These are phyloP conservation scores for Blastobotrys muscicola DNA, from an alignment of 805 yeast species.

Conservation along the genomic window DNA sequence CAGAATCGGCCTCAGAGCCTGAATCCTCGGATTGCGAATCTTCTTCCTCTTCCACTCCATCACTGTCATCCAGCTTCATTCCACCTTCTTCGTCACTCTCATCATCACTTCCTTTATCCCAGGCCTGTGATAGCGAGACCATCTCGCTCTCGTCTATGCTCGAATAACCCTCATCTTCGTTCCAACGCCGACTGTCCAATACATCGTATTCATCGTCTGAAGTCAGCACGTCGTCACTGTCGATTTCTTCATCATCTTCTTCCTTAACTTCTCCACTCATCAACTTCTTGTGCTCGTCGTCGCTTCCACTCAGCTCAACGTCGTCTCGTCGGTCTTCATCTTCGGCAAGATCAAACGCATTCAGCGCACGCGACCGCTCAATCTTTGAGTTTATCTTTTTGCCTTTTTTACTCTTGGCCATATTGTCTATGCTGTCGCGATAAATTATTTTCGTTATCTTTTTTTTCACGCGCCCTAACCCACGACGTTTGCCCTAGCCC, in stretches of 20 bases:
- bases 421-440: conserved; percentile 1
- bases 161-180: conserved; percentile 43
- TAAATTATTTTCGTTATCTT: too few species aligned
- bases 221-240: conserved; percentile 84
- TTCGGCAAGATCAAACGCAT: conserved; percentile 44
- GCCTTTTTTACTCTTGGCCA: conserved; percentile 6
- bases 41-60: conserved; percentile 14
- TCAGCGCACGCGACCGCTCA: conserved; percentile 26
- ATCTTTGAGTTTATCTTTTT: conserved; percentile 20
- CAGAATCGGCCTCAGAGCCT: conserved; percentile 13
- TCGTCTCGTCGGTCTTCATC: conserved; percentile 25
- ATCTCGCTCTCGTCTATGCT: conserved; percentile 71
- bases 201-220: conserved; percentile 55
- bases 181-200: conserved; percentile 19
- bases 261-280: conserved; percentile 23
- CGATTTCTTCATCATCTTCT: conserved; percentile 41
- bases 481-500: too few species aligned
- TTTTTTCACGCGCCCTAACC: too few species aligned
- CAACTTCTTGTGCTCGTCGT: conserved; percentile 24
- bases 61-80: conserved; percentile 17
- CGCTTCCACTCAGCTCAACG: conserved; percentile 27
- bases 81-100: conserved; percentile 12
- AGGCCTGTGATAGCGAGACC: conserved; percentile 72
- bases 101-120: conserved; percentile 45
- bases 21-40: background rate